These are phyloP conservation scores for Xylaria sp. DNA, from an alignment of 2,329 filamentous ascomycete species.

Conservation along the genomic window DNA sequence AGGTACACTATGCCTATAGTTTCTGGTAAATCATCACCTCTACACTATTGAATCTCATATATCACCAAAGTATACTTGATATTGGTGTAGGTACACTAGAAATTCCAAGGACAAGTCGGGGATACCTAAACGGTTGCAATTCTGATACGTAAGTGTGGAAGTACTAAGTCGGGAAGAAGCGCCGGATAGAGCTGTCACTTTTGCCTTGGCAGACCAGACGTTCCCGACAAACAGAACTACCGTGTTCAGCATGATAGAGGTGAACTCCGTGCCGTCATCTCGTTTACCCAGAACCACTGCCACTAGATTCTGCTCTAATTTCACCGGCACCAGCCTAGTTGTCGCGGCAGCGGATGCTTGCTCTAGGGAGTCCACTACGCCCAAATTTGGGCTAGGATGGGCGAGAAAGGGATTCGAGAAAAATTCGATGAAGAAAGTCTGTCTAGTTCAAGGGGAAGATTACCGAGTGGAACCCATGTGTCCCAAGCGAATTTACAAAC, in stretches of 20 bases:
- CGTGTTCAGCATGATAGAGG: conserved; percentile 9
- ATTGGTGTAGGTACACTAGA: neutral
- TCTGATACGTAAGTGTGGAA: conserved; percentile 20
- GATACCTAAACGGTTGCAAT: conserved; percentile 18
- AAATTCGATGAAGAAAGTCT: conserved; percentile 47
- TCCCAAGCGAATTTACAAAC: conserved; percentile 36
- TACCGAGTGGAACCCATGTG: conserved; percentile 35
- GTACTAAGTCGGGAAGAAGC: conserved; percentile 11
- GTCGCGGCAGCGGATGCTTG: conserved; percentile 35
- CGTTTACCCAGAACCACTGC: conserved; percentile 24
- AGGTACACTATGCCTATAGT: neutral
- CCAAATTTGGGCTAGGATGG: conserved; percentile 25
- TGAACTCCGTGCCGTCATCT: conserved; percentile 27
- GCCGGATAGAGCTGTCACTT: conserved; percentile 17
- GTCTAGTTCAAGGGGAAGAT: conserved; percentile 48
- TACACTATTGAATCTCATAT: neutral
- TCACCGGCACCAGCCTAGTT: conserved; percentile 30
- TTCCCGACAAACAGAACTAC: conserved; percentile 15
- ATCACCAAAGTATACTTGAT: neutral
- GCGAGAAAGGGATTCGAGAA: conserved; percentile 48
- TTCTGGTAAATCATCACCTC: neutral
- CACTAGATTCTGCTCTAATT: conserved; percentile 29
- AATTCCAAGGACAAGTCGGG: conserved; percentile 11
- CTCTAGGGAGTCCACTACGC: conserved; percentile 22
- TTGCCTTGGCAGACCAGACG: conserved; percentile 10